A percentile compares a stretch with the other conserved stretches of the same genome.
phyloP scores from a whole-genome alignment of 2,329 filamentous ascomycete genomes.

The Teratosphaeria gauchensis region DNA sequence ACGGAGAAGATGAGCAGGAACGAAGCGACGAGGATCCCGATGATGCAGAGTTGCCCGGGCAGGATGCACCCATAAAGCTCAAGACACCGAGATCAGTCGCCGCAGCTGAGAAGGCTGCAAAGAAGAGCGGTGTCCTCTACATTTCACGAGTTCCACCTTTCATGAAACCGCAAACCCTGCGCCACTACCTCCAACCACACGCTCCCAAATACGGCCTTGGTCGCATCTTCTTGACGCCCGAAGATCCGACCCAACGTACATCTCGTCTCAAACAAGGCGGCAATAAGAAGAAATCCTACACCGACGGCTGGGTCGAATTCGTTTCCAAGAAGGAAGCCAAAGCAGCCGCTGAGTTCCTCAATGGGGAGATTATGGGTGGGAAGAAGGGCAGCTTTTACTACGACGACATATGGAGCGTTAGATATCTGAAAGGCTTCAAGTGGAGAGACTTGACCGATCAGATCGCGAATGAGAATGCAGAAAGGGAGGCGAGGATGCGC shows the following conservation, averaged over 20 bases:
- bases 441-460: conserved; percentile 65
- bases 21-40: conserved; percentile 3
- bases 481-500: conserved; percentile 63
- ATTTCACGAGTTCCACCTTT: conserved; percentile 77
- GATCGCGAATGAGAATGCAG: conserved; percentile 72
- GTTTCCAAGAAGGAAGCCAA: conserved; percentile 66
- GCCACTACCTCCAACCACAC: conserved; percentile 64
- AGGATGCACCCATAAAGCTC: conserved; percentile 3
- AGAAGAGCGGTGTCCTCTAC: conserved; percentile 72
- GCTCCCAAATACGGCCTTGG: conserved; percentile 52
- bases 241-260: conserved; percentile 57
- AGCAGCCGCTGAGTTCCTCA: conserved; percentile 63
- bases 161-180: conserved; percentile 74
- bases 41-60: not conserved
- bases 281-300: conserved; percentile 74
- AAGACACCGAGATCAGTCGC: conserved; percentile 56
- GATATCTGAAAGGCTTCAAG: conserved; percentile 76
- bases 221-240: conserved; percentile 69
- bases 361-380: conserved; percentile 68
- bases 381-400: conserved; percentile 78
- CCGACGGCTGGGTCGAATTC: conserved; percentile 83
- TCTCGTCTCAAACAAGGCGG: conserved; percentile 62
- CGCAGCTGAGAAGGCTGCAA: conserved; percentile 53
- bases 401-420: conserved; percentile 77
- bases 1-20: conserved; percentile 12